Conservation (phyloP, 1,284 basidiomycete genomes). For the Vanrija humicola region DNA sequence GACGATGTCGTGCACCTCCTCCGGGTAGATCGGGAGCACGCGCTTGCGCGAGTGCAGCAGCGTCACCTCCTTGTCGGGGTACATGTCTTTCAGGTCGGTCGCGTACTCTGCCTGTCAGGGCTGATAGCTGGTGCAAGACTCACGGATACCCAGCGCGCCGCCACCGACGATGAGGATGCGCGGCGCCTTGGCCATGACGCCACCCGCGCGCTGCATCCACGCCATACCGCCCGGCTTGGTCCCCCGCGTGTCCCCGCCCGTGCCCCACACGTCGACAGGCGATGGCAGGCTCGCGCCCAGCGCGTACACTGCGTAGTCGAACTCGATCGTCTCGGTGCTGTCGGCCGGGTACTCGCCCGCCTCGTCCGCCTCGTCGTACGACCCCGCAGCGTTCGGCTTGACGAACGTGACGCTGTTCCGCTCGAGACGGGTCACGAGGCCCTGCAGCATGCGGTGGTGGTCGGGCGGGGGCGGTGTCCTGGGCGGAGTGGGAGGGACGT, state of each 20-base stretch:
- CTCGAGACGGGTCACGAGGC: constrained; percentile 53
- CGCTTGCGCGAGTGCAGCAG: constrained; percentile 52
- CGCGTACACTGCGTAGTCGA: constrained; percentile 52
- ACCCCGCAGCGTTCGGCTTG: constrained; percentile 11
- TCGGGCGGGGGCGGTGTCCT: neutral
- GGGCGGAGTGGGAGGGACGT: constrained; percentile 3
- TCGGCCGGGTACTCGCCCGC: constrained; percentile 9
- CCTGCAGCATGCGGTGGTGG: constrained; percentile 51
- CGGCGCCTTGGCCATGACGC: constrained; percentile 39
- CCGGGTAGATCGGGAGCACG: constrained; percentile 50
- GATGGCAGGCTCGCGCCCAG: constrained; percentile 44
- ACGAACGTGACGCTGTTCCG: constrained; percentile 53
- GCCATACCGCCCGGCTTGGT: constrained; percentile 35
- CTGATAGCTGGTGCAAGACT: constrained; percentile 15
- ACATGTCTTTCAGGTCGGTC: constrained; percentile 50
- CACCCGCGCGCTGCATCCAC: constrained; percentile 27
- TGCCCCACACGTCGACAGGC: constrained; percentile 44
- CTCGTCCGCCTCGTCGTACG: constrained; percentile 10
- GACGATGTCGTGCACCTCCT: constrained; percentile 47
- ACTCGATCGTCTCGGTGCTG: constrained; percentile 15
- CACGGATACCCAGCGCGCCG: constrained; percentile 53
- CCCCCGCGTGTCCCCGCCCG: constrained; percentile 16
- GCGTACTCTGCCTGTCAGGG: constrained; percentile 46
- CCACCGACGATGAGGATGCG: constrained; percentile 50
- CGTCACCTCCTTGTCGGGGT: constrained; percentile 49